phyloP scores from a whole-genome alignment of 495 filamentous ascomycete species.

The Trichocladium uniseriatum region DNA sequence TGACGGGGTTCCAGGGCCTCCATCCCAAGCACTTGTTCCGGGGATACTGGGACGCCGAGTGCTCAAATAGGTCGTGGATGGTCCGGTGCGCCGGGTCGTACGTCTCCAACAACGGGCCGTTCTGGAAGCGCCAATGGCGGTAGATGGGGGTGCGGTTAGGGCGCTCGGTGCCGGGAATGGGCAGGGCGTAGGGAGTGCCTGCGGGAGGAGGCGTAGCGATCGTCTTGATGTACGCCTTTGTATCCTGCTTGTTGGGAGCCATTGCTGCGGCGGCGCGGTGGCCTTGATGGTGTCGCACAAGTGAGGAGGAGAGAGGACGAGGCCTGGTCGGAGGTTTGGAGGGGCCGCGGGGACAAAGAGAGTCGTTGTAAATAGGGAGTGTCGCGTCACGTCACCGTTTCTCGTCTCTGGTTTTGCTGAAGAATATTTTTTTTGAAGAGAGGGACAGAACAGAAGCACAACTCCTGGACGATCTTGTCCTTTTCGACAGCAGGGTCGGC shows the following conservation, averaged over 20 bases:
- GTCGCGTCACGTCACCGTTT: not conserved
- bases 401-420: not conserved
- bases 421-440: not conserved
- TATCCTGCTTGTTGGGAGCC: constrained; percentile 28
- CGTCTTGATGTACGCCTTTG: constrained; percentile 31
- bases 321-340: not conserved
- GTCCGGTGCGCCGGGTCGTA: constrained; percentile 65
- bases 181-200: constrained; percentile 53
- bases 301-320: not conserved
- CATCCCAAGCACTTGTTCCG: constrained; percentile 67
- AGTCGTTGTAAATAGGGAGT: not conserved
- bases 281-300: not conserved
- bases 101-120: constrained; percentile 60
- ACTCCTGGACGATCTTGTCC: constrained; percentile 9
- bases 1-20: constrained; percentile 66
- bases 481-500: constrained; percentile 19
- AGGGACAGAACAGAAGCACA: constrained; percentile 6
- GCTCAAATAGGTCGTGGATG: constrained; percentile 74
- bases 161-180: constrained; percentile 62
- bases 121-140: constrained; percentile 67
- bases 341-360: not conserved
- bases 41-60: constrained; percentile 45
- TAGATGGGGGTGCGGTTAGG: constrained; percentile 70
- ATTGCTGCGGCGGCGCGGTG: constrained; percentile 13
- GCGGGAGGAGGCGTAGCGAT: constrained; percentile 47